Evolutionary conservation across 2,329 filamentous ascomycete species (phyloP), one percentile per base, ranked within the genome.

Genomic region (Penicillium sp.): DNA sequence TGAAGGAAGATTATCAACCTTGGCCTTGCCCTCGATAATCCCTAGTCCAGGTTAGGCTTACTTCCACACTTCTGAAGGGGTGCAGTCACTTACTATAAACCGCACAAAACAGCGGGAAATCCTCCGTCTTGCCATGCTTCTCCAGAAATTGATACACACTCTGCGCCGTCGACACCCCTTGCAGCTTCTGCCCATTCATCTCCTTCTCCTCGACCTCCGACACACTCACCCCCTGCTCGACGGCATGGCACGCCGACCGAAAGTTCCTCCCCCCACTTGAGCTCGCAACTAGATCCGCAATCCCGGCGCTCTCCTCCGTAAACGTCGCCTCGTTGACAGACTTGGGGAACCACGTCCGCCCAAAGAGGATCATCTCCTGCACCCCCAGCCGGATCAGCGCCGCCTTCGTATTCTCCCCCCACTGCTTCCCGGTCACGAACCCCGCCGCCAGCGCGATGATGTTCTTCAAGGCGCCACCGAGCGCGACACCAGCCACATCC

Each of bases 341-440:
- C 13, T 54, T 52, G 1, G 65, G 65, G n/a, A 67, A 67, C 65
- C 65, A 67, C 23, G 61, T 62, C n/a, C 61, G 60, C 8, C 93
- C 93, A 69, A 97, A 97, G 75, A 90, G 90, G 72, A 96, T 91
- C 89, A 96, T 96, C 80, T 97, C 93, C 67, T 96, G 84, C 44
- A 97, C 87, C 2, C 93, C 93, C 13, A 97, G 88, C 48, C 93
- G 90, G 91, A 97, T 97, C 61, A 97, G 89, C 54, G 93, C 93
- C 7, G 93, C 92, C 82, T 97, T 97, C 65, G 93, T 92, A 71
- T 97, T 97, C 82, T 97, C 92, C 69, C 93, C 93, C 93, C 93
- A 97, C 66, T 92, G 92, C 56, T 93, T 86, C 19, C 93, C 93
- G 66, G 96, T 91, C 29, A 97, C 92, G 74, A 96, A 97, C 56